phyloP scores from a whole-genome alignment of 2,329 filamentous ascomycete species.

The Trichoderma atrobrunneum region DNA sequence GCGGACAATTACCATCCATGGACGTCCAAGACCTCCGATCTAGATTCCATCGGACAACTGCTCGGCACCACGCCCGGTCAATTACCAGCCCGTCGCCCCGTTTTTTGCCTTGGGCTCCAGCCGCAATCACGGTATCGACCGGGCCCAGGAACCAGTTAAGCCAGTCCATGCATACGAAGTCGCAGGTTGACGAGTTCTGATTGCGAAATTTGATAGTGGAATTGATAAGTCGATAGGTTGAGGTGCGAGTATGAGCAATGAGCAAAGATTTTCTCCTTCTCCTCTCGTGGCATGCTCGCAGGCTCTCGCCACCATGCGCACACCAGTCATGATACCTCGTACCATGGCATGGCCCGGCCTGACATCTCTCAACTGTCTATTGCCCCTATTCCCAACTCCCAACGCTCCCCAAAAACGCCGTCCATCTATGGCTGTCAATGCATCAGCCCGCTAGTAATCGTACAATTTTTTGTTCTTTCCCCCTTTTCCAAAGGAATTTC shows the following conservation, averaged over 20 bases:
- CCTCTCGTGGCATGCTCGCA: constrained; percentile 1
- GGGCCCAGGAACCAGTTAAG: background rate
- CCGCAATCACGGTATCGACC: background rate
- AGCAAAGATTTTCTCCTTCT: background rate
- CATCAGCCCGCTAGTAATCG: constrained; percentile 1
- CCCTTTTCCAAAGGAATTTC: background rate
- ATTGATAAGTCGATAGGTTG: constrained; percentile 9
- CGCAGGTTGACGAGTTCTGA: background rate
- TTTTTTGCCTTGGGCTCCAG: background rate
- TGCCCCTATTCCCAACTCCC: constrained; percentile 8
- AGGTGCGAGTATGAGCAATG: constrained; percentile 2
- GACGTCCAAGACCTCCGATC: background rate
- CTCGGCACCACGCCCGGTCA: constrained; percentile 9
- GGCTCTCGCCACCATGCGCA: constrained; percentile 1
- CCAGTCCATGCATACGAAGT: background rate
- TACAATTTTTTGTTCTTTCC: background rate
- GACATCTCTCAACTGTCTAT: background rate
- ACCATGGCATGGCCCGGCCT: background rate
- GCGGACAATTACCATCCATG: background rate
- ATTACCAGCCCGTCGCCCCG: background rate
- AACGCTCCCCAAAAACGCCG: background rate
- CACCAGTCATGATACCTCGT: constrained; percentile 9
- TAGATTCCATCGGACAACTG: background rate
- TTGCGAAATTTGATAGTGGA: background rate
- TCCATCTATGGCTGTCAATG: background rate